phyloP scores from a whole-genome alignment of 2,329 filamentous ascomycete species.

The Trichophyton equinum region DNA sequence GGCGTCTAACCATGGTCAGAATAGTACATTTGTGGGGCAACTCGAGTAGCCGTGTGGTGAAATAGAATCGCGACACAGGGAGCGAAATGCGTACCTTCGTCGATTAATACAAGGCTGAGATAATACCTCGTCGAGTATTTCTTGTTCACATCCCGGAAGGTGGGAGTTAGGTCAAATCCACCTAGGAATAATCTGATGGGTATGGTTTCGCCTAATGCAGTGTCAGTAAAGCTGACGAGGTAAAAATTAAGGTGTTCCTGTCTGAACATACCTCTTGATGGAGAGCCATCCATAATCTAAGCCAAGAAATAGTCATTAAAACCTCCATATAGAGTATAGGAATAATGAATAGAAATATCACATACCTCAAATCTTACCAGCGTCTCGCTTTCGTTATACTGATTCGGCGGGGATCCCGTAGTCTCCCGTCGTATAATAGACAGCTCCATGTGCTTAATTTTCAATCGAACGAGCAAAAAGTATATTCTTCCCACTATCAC shows the following conservation, averaged over 20 bases:
- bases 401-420: slow-evolving; percentile 89
- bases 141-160: slow-evolving; percentile 99
- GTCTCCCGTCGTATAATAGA: slow-evolving; percentile 96
- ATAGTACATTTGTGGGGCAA: background rate
- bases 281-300: slow-evolving; percentile 98
- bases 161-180: slow-evolving; percentile 93
- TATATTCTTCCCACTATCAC: slow-evolving; percentile 98
- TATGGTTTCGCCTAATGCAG: slow-evolving; percentile 60
- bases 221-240: background rate
- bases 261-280: slow-evolving; percentile 62
- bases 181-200: slow-evolving; percentile 94
- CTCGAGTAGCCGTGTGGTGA: background rate
- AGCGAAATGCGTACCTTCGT: slow-evolving; percentile 56
- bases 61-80: too few species aligned
- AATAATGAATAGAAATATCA: slow-evolving; percentile 5
- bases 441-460: slow-evolving; percentile 99
- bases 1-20: slow-evolving; percentile 52
- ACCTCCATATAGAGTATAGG: background rate
- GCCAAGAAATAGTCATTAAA: slow-evolving; percentile 6
- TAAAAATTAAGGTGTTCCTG: background rate
- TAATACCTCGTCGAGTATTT: slow-evolving; percentile 99
- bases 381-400: slow-evolving; percentile 99
- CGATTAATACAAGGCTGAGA: slow-evolving; percentile 86
- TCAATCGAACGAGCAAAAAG: slow-evolving; percentile 88
- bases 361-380: slow-evolving; percentile 84